Conservation (phyloP, 2,329 filamentous ascomycete species). For the Colletotrichum musae region DNA sequence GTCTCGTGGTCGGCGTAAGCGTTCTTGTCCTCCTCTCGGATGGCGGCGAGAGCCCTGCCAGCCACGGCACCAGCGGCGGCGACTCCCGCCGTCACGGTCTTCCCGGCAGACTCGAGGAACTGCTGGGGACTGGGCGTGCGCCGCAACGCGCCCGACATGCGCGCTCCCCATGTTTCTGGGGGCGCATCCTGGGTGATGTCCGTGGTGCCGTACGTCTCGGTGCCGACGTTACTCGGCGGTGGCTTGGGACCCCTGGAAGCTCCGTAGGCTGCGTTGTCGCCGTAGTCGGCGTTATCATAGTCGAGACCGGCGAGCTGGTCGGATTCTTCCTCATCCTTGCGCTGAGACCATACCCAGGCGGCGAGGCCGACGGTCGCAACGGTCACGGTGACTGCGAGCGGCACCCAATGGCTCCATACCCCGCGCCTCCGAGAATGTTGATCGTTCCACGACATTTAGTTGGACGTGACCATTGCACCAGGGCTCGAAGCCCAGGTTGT, state of each 20-base stretch:
- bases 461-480: conserved; percentile 42
- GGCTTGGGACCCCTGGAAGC: conserved; percentile 52
- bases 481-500: conserved; percentile 28
- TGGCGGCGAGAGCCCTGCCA: conserved; percentile 85
- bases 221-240: conserved; percentile 56
- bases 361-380: conserved; percentile 88
- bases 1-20: conserved; percentile 89
- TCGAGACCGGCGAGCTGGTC: conserved; percentile 67
- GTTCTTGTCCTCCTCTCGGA: conserved; percentile 85
- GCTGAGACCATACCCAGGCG: conserved; percentile 95
- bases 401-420: conserved; percentile 88
- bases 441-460: conserved; percentile 75
- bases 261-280: conserved; percentile 67
- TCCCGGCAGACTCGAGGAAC: conserved; percentile 86
- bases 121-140: conserved; percentile 91
- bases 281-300: conserved; percentile 65
- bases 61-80: conserved; percentile 87
- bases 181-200: conserved; percentile 50
- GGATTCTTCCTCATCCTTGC: conserved; percentile 78
- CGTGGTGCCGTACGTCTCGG: conserved; percentile 60
- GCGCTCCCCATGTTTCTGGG: conserved; percentile 76
- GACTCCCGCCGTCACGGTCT: conserved; percentile 84
- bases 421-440: conserved; percentile 69
- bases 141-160: conserved; percentile 85
- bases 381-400: conserved; percentile 87